A percentile compares a stretch with the other conserved stretches of the same genome.
Evolutionary conservation across 192 early-diverging fungal species (phyloP).

Genomic region (Linnemannia exigua): DNA sequence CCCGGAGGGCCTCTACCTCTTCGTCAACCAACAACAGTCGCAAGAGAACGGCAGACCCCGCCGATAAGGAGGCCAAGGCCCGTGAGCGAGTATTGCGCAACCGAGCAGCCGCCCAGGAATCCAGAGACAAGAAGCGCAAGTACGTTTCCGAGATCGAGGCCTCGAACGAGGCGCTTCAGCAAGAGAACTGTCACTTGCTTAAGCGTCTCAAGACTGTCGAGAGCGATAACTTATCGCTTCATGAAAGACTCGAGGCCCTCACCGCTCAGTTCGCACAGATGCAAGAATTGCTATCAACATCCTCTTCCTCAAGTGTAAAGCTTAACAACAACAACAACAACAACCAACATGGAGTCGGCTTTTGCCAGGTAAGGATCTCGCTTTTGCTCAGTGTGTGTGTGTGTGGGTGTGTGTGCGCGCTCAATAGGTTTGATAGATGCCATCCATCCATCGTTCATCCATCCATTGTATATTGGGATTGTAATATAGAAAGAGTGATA

Average conservation of each 20-base stretch:
- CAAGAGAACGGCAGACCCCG: constrained; percentile 37
- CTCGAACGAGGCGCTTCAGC: constrained; percentile 62
- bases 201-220: constrained; percentile 67
- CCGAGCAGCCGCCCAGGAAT: constrained; percentile 81
- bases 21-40: not conserved
- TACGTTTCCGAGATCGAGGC: constrained; percentile 73
- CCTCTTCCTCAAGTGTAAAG: constrained; percentile 18
- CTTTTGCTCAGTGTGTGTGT: too few species aligned
- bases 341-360: constrained; percentile 55
- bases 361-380: constrained; percentile 55
- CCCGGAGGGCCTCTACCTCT: not conserved
- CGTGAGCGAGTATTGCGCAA: constrained; percentile 73
- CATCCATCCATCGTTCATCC: constrained; percentile 24
- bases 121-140: constrained; percentile 81
- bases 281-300: constrained; percentile 54
- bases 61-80: constrained; percentile 52
- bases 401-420: too few species aligned
- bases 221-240: constrained; percentile 59
- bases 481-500: too few species aligned
- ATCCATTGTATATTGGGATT: constrained; percentile 8
- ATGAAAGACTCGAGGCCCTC: constrained; percentile 45
- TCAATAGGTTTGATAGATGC: too few species aligned
- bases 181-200: constrained; percentile 63
- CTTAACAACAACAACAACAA: constrained; percentile 6
- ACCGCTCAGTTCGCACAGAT: constrained; percentile 57